Evolutionary conservation across 257 asterid genomes (phyloP), one percentile per base, ranked within the genome.

Genomic region (Phtheirospermum japonicum): DNA sequence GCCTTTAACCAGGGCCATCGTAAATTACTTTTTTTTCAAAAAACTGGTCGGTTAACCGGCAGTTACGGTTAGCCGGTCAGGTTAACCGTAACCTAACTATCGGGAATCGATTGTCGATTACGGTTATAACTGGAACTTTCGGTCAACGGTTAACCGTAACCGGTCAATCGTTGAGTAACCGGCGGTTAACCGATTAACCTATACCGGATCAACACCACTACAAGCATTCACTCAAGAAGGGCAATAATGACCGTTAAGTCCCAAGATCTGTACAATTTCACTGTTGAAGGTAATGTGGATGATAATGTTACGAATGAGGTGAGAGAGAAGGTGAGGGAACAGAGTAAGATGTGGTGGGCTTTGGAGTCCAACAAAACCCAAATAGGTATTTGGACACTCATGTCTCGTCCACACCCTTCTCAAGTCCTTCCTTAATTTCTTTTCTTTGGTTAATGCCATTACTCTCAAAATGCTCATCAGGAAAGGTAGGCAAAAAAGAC

Each of bases 211-310:
- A n/a, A n/a, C n/a, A n/a, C n/a, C n/a, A n/a, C n/a, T n/a, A n/a
- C 99, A 32, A 92, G 99, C 75, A 89, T 92, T 71, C 90, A 87
- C 54, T 74, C 95, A 2, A 75, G 97, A 61, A 78, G 99, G 84
- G 99, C 97, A 43, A 89, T 86, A 34, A 89, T 92, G 71, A 80
- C 83, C 12, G 99, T 92, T 13, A 92, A 92, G 68, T 92, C 89
- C 70, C 97, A 92, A 75, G 99, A 92, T 83, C 84, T 92, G 63
- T 92, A 92, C 66, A 96, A 86, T 19, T 92, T 92, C 77, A 79
- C 87, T 0, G 99, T 92, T 28, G 97, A 89, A 73, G 99, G 99
- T 3, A 92, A 89, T 81, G 99, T 92, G 65, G 99, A 92, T 79
- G 99, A 92, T 13, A 92, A 92, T 79, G 94, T 89, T 57, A 68